A percentile compares a stretch with the other conserved stretches of the same genome.
phyloP scores from a whole-genome alignment of 2,329 filamentous ascomycete species.

The Penicillium sp. region DNA sequence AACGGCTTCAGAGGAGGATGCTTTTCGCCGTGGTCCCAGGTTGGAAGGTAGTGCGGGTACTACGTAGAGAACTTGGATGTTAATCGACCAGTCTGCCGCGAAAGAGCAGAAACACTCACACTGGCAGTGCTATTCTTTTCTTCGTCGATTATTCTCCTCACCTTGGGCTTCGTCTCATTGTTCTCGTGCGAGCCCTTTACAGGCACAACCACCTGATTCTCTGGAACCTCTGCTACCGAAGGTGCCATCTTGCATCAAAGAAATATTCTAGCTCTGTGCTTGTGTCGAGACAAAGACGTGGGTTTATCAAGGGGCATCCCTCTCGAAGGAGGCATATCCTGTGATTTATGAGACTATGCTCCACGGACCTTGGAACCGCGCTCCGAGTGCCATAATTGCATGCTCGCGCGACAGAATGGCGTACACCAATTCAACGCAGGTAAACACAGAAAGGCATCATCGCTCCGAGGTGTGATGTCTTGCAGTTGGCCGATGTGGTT shows the following conservation, averaged over 20 bases:
- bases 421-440: not conserved
- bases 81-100: not conserved
- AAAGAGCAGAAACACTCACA: not conserved
- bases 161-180: not conserved
- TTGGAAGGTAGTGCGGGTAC: constrained; percentile 26
- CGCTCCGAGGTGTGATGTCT: no score
- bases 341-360: no score
- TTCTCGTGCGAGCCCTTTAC: not conserved
- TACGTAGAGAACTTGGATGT: constrained; percentile 1
- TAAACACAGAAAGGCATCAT: no score
- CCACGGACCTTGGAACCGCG: no score
- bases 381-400: not conserved
- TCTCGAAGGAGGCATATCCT: no score
- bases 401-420: not conserved
- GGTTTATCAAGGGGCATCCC: no score
- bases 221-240: constrained; percentile 1
- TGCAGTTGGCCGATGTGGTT: not conserved
- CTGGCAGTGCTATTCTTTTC: constrained; percentile 2
- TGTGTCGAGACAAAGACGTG: no score
- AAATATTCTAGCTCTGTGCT: no score
- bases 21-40: constrained; percentile 24
- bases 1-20: constrained; percentile 40
- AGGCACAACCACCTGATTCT: constrained; percentile 1
- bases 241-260: constrained; percentile 11
- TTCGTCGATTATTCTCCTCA: constrained; percentile 9